Percentiles rank a stretch among this genome's conserved stretches.
These are phyloP conservation scores for Candida insectalens DNA, from an alignment of 805 yeast species.

Conservation along the genomic window DNA sequence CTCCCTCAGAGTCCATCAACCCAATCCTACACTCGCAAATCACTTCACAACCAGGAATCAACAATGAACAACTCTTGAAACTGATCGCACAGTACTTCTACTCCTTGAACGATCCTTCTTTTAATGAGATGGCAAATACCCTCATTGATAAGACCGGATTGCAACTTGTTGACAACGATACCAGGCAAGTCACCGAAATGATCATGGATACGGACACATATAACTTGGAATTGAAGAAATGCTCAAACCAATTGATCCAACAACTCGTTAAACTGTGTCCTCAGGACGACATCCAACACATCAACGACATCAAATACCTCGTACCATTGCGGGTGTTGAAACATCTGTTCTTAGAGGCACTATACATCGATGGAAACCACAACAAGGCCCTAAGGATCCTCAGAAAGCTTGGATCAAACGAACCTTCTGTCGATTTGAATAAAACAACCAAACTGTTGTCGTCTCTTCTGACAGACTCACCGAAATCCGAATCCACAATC, in stretches of 20 bases:
- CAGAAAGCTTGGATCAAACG: constrained; percentile 12
- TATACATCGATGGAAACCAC: constrained; percentile 24
- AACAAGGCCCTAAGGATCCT: constrained; percentile 28
- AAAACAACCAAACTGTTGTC: neutral
- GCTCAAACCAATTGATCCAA: constrained; percentile 1
- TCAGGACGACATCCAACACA: neutral
- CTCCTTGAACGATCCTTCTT: constrained; percentile 9
- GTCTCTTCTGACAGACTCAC: neutral
- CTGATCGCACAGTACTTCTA: constrained; percentile 14
- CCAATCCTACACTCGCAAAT: constrained; percentile 2
- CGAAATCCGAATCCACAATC: neutral
- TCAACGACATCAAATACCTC: neutral
- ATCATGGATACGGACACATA: neutral
- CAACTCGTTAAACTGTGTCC: neutral
- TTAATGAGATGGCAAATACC: constrained; percentile 7
- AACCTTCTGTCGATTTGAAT: neutral
- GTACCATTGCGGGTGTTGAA: constrained; percentile 25
- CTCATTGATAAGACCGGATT: constrained; percentile 11
- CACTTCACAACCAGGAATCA: constrained; percentile 3
- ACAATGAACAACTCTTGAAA: constrained; percentile 12
- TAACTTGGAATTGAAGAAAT: neutral
- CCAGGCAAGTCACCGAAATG: constrained; percentile 2
- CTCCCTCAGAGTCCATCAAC: neutral
- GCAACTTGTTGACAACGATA: constrained; percentile 7
- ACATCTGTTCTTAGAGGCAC: constrained; percentile 31